A percentile compares a stretch with the other conserved stretches of the same genome.
Evolutionary conservation across 2,329 filamentous ascomycete species (phyloP).

Genomic region (Grosmannia huntii): DNA sequence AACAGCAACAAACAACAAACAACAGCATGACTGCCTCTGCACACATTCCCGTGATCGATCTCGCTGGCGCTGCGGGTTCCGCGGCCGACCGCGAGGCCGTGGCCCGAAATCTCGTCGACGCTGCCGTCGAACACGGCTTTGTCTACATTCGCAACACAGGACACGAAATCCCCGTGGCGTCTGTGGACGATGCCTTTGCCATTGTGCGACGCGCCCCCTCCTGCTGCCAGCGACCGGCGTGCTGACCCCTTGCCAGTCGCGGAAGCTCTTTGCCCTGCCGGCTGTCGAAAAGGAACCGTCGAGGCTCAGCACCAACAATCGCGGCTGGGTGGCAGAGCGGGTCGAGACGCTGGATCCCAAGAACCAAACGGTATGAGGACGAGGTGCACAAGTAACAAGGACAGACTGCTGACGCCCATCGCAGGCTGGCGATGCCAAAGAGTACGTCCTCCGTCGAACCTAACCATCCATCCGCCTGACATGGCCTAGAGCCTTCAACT

Average conservation of each 20-base stretch:
- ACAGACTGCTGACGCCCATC: no score
- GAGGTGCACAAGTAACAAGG: not conserved
- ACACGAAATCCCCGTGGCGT: constrained; percentile 49
- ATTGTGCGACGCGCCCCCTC: constrained; percentile 35
- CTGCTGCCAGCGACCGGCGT: no score
- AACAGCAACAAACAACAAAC: no score
- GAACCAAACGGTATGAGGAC: constrained; percentile 51
- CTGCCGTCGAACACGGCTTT: constrained; percentile 75
- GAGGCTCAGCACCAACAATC: constrained; percentile 67
- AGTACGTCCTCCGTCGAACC: constrained; percentile 38
- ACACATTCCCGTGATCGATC: constrained; percentile 71
- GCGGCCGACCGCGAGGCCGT: constrained; percentile 22
- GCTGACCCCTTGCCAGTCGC: constrained; percentile 37
- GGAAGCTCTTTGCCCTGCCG: constrained; percentile 59
- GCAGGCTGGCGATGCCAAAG: constrained; percentile 75
- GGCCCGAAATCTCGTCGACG: constrained; percentile 61
- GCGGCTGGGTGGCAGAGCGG: constrained; percentile 81
- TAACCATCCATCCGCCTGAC: not conserved
- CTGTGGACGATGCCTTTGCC: constrained; percentile 60
- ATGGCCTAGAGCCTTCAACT: constrained; percentile 67
- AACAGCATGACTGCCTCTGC: constrained; percentile 17
- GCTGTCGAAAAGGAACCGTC: constrained; percentile 60
- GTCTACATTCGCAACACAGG: constrained; percentile 74
- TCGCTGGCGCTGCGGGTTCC: constrained; percentile 35
- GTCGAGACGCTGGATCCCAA: constrained; percentile 78